A percentile compares a stretch with the other conserved stretches of the same genome.
These are phyloP conservation scores for Sporothrix luriei DNA, from an alignment of 2,329 filamentous ascomycete species.

Conservation along the genomic window DNA sequence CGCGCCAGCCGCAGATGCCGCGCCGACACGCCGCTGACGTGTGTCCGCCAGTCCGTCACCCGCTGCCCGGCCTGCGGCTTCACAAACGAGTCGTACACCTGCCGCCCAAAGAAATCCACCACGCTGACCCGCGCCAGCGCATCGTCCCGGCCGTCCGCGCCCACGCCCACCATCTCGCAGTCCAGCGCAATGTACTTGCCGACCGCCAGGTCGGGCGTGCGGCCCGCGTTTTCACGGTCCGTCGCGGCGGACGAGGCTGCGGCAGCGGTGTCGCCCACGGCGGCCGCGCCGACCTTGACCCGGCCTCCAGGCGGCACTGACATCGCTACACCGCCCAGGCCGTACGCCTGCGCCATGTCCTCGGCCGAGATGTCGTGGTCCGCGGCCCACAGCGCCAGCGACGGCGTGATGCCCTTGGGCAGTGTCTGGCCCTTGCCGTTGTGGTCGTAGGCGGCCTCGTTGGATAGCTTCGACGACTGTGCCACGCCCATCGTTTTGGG, in stretches of 20 bases:
- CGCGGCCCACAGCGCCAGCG: slow-evolving; percentile 62
- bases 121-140: slow-evolving; percentile 83
- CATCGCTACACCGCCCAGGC: slow-evolving; percentile 49
- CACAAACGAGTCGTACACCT: slow-evolving; percentile 94
- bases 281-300: slow-evolving; percentile 21
- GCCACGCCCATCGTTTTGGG: slow-evolving; percentile 56
- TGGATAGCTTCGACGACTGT: slow-evolving; percentile 53
- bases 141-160: slow-evolving; percentile 68
- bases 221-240: slow-evolving; percentile 63
- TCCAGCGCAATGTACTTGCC: slow-evolving; percentile 93
- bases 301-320: not conserved
- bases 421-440: slow-evolving; percentile 38
- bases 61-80: slow-evolving; percentile 71
- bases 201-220: slow-evolving; percentile 63
- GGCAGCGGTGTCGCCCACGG: not conserved
- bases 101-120: slow-evolving; percentile 90
- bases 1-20: slow-evolving; percentile 71
- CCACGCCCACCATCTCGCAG: slow-evolving; percentile 97
- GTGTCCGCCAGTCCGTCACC: slow-evolving; percentile 89
- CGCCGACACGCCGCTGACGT: slow-evolving; percentile 78
- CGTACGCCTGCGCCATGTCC: slow-evolving; percentile 64
- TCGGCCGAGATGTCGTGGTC: slow-evolving; percentile 64
- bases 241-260: slow-evolving; percentile 49
- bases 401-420: slow-evolving; percentile 48
- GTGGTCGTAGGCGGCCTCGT: slow-evolving; percentile 37